These are phyloP conservation scores for Periconia sp. DNA, from an alignment of 2,329 filamentous ascomycete species.

Conservation along the genomic window DNA sequence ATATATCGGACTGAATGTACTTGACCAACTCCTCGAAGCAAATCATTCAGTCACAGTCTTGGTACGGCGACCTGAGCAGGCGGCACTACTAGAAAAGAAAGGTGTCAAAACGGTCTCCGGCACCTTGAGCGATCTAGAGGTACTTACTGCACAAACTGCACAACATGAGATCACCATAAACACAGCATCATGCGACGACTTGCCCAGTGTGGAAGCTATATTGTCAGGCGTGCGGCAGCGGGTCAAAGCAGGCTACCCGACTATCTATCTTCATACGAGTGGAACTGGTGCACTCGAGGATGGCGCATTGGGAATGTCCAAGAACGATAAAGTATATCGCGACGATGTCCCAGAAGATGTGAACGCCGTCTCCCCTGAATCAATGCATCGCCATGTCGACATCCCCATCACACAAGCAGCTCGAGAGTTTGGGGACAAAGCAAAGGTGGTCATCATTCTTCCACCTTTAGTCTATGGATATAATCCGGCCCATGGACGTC, in stretches of 20 bases:
- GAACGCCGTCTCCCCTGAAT: slow-evolving; percentile 49
- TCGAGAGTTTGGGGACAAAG: slow-evolving; percentile 45
- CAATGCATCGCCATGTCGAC: slow-evolving; percentile 55
- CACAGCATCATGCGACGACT: slow-evolving; percentile 56
- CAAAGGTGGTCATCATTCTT: slow-evolving; percentile 55
- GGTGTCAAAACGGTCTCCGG: slow-evolving; percentile 38
- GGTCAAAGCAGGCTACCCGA: slow-evolving; percentile 38
- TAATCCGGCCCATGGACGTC: slow-evolving; percentile 47
- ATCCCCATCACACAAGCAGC: slow-evolving; percentile 48
- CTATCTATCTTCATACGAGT: slow-evolving; percentile 57
- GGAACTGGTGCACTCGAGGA: slow-evolving; percentile 52
- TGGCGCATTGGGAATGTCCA: slow-evolving; percentile 38
- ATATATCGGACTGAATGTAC: slow-evolving; percentile 55
- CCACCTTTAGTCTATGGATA: slow-evolving; percentile 55
- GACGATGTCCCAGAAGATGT: slow-evolving; percentile 50
- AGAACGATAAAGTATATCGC: slow-evolving; percentile 49
- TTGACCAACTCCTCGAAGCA: slow-evolving; percentile 51
- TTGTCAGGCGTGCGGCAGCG: slow-evolving; percentile 51
- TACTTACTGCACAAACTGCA: slow-evolving; percentile 6
- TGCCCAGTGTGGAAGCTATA: slow-evolving; percentile 53
- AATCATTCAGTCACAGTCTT: slow-evolving; percentile 50
- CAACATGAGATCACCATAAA: slow-evolving; percentile 45
- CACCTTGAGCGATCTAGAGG: slow-evolving; percentile 33
- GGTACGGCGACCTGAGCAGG: slow-evolving; percentile 51
- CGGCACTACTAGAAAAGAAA: slow-evolving; percentile 43